These are phyloP conservation scores for Ophiobolus disseminans DNA, from an alignment of 2,329 filamentous ascomycete genomes.

Conservation along the genomic window DNA sequence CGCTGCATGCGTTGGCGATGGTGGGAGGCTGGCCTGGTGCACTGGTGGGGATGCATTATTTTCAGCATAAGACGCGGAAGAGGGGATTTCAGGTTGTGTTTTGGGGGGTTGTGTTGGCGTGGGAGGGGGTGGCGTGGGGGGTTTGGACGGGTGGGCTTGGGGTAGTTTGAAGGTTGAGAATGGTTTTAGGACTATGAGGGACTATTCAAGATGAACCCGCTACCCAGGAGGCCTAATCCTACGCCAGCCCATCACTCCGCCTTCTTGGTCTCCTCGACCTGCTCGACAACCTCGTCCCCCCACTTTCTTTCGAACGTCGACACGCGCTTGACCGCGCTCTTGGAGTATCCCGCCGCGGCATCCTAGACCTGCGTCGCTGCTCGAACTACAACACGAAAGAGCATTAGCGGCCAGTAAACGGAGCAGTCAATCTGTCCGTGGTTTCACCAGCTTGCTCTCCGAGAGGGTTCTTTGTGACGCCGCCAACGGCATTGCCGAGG, in stretches of 20 bases:
- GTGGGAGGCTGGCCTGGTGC: slow-evolving; percentile 46
- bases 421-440: slow-evolving; percentile 44
- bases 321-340: slow-evolving; percentile 22
- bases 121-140: slow-evolving; percentile 36
- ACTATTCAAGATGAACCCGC: not conserved
- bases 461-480: slow-evolving; percentile 44
- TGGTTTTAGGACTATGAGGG: not conserved
- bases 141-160: slow-evolving; percentile 24
- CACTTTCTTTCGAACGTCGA: slow-evolving; percentile 23
- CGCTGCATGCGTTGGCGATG: slow-evolving; percentile 37
- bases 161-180: slow-evolving; percentile 4
- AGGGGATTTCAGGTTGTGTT: slow-evolving; percentile 35
- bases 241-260: slow-evolving; percentile 11
- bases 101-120: slow-evolving; percentile 39
- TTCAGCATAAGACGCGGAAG: slow-evolving; percentile 48
- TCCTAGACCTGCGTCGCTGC: slow-evolving; percentile 33
- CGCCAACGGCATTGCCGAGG: slow-evolving; percentile 45
- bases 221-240: not conserved
- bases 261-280: slow-evolving; percentile 13
- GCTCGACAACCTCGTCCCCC: slow-evolving; percentile 13
- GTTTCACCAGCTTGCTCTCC: slow-evolving; percentile 48
- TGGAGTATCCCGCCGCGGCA: slow-evolving; percentile 26
- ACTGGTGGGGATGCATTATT: slow-evolving; percentile 43
- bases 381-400: slow-evolving; percentile 27
- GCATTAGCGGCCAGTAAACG: slow-evolving; percentile 49